Percentiles rank a stretch among this genome's conserved stretches.
These are phyloP conservation scores for Trametes sanguinea DNA, from an alignment of 768 basidiomycete genomes.

Conservation along the genomic window DNA sequence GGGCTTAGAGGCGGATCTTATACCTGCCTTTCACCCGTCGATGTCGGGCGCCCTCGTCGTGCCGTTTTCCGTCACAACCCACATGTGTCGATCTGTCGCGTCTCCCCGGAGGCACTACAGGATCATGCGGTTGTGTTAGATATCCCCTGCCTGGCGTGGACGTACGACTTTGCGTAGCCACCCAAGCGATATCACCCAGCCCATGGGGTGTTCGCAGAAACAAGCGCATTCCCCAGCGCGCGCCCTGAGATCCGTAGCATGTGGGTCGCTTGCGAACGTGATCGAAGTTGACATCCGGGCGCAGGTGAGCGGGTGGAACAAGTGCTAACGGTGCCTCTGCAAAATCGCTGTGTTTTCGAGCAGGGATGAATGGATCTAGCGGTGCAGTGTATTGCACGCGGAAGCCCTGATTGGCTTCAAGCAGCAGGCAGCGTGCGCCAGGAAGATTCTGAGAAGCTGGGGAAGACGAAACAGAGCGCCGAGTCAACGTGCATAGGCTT, in stretches of 20 bases:
- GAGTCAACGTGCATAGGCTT: no score
- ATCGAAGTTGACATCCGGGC: background rate
- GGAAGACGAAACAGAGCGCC: no score
- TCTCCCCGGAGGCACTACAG: background rate
- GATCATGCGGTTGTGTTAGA: background rate
- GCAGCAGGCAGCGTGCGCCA: background rate
- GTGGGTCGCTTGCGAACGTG: background rate
- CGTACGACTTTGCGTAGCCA: background rate
- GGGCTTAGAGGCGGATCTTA: background rate
- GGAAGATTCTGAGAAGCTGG: no score
- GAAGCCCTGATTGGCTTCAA: background rate
- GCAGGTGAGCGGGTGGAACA: background rate
- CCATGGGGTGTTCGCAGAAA: background rate
- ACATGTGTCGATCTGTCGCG: conserved; percentile 5
- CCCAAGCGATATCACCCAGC: background rate
- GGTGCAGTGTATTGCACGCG: background rate
- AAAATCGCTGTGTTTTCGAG: background rate
- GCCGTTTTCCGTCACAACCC: background rate
- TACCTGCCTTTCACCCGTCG: background rate
- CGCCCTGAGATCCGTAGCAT: conserved; percentile 1
- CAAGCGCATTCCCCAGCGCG: background rate
- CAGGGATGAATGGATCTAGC: background rate
- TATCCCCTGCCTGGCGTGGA: background rate
- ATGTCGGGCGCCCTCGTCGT: background rate
- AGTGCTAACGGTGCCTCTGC: background rate